Evolutionary conservation across 2,329 filamentous ascomycete species (phyloP).

Genomic region (Kalmusia sp.): DNA sequence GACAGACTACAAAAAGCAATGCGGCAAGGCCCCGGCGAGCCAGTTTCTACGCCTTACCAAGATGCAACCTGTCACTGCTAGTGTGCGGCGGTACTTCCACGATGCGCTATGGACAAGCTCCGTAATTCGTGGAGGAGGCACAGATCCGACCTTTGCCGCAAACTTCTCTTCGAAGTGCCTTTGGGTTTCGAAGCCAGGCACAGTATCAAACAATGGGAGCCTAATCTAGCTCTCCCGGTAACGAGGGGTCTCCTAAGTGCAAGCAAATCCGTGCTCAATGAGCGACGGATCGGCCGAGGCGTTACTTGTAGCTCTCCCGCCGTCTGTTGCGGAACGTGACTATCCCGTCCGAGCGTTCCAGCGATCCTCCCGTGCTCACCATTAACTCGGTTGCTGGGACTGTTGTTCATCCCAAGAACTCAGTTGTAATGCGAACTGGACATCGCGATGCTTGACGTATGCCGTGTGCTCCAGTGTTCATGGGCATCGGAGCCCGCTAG

Average conservation of each 20-base stretch:
- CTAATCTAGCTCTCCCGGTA: constrained; percentile 9
- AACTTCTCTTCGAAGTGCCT: neutral
- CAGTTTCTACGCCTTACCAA: neutral
- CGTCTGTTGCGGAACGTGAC: neutral
- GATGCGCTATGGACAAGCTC: neutral
- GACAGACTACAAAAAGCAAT: constrained; percentile 4
- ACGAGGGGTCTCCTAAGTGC: neutral
- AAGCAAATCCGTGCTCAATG: neutral
- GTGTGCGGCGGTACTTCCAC: neutral
- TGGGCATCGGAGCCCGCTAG: neutral
- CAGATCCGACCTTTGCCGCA: neutral
- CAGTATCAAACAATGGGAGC: neutral
- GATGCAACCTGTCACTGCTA: neutral
- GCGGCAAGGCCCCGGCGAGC: neutral
- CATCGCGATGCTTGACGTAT: constrained; percentile 6
- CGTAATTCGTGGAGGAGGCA: neutral
- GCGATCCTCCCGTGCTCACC: neutral
- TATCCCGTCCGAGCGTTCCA: constrained; percentile 4
- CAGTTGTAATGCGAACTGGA: neutral
- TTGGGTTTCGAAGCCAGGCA: neutral
- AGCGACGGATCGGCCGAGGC: constrained; percentile 9
- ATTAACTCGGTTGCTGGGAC: constrained; percentile 3
- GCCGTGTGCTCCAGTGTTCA: neutral
- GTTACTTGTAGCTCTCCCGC: constrained; percentile 18
- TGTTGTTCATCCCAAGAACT: neutral